Percentiles rank a stretch among this genome's conserved stretches.
phyloP scores from a whole-genome alignment of 1,284 basidiomycete species.

The Pseudozyma tsukubaensis region DNA sequence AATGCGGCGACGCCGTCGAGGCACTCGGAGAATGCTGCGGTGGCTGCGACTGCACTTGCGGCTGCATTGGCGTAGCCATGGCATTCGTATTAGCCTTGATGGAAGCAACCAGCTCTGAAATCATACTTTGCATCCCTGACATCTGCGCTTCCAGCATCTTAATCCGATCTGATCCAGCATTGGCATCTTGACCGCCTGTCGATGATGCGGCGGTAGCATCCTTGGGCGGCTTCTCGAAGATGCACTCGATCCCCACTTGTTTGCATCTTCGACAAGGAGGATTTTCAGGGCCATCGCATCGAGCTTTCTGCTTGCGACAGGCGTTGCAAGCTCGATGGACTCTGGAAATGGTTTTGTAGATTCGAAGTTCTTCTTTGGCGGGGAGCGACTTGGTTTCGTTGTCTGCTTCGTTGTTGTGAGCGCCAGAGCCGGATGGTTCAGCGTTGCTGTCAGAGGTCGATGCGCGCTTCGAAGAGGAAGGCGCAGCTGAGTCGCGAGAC shows the following conservation, averaged over 20 bases:
- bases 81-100: constrained; percentile 48
- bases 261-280: constrained; percentile 89
- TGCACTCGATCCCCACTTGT: constrained; percentile 81
- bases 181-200: constrained; percentile 69
- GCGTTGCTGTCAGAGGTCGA: constrained; percentile 8
- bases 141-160: constrained; percentile 37
- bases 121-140: constrained; percentile 46
- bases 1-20: constrained; percentile 13
- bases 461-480: background rate
- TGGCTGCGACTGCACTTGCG: background rate
- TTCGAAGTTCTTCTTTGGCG: constrained; percentile 29
- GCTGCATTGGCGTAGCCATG: constrained; percentile 17
- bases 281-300: constrained; percentile 70
- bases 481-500: constrained; percentile 3
- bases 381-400: constrained; percentile 10
- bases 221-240: constrained; percentile 93
- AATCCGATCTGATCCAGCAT: constrained; percentile 69
- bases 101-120: constrained; percentile 42
- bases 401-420: constrained; percentile 10
- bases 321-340: constrained; percentile 54
- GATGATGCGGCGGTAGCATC: constrained; percentile 71
- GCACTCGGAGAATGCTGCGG: constrained; percentile 15
- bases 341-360: constrained; percentile 50
- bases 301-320: constrained; percentile 54
- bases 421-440: constrained; percentile 2